phyloP scores from a whole-genome alignment of 1,284 basidiomycete genomes.

The Cutaneotrichosporon dermatis region DNA sequence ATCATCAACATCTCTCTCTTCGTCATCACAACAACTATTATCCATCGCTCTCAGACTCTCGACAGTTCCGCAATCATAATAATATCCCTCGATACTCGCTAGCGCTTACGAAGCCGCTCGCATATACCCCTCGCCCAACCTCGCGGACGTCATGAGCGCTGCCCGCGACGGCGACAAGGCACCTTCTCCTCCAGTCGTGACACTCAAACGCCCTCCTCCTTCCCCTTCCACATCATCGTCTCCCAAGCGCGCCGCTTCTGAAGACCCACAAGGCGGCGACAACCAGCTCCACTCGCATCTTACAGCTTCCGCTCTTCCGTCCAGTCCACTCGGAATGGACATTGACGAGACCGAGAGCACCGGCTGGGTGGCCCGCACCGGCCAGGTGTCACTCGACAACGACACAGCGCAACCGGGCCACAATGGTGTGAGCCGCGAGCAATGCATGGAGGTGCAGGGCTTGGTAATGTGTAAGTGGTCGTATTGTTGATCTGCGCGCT shows the following conservation, averaged over 20 bases:
- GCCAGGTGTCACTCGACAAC: constrained; percentile 34
- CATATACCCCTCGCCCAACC: neutral
- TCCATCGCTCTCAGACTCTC: too few relatives aligned
- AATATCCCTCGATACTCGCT: neutral
- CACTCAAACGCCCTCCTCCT: constrained; percentile 34
- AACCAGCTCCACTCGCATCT: neutral
- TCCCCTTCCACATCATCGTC: constrained; percentile 33
- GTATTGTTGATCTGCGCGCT: neutral
- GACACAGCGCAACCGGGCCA: neutral
- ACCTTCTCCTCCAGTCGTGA: constrained; percentile 1
- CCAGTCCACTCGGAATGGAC: constrained; percentile 26
- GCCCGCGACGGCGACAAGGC: constrained; percentile 7
- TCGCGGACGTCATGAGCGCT: constrained; percentile 9
- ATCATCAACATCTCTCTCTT: neutral
- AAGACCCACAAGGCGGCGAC: constrained; percentile 26
- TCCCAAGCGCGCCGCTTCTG: constrained; percentile 46
- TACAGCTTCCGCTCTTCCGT: constrained; percentile 8
- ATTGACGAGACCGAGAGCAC: constrained; percentile 16
- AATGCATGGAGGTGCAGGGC: constrained; percentile 8
- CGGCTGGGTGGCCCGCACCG: constrained; percentile 39
- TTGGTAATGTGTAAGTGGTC: constrained; percentile 11
- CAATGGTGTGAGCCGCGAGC: neutral
- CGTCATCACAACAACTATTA: neutral
- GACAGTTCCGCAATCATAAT: too few relatives aligned
- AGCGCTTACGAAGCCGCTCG: neutral